Conservation (phyloP, 2,329 filamentous ascomycete species). For the Dactylellina haptotyla region DNA sequence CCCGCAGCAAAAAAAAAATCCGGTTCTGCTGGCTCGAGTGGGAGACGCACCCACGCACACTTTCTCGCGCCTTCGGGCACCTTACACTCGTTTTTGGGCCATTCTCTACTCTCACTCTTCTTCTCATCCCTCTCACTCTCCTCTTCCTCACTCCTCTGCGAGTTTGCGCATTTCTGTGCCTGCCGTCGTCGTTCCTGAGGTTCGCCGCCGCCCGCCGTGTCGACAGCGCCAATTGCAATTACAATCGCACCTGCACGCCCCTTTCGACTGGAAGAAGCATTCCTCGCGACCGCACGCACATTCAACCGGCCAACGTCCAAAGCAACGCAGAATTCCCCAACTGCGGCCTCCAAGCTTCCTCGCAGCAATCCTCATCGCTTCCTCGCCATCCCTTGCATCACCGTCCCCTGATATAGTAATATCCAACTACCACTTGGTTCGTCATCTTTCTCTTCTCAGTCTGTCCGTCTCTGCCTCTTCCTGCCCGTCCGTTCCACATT, state of each 20-base stretch:
- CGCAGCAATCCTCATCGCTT: background rate
- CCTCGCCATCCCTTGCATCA: conserved; percentile 37
- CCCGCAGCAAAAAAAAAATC: conserved; percentile 9
- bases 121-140: conserved; percentile 8
- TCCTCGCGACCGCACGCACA: conserved; percentile 20
- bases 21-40: conserved; percentile 30
- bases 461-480: background rate
- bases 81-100: conserved; percentile 54
- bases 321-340: conserved; percentile 37
- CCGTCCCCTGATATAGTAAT: conserved; percentile 39
- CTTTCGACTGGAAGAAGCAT: conserved; percentile 3
- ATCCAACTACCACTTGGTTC: conserved; percentile 20
- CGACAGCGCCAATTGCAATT: conserved; percentile 18
- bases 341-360: conserved; percentile 16
- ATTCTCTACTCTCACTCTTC: conserved; percentile 5
- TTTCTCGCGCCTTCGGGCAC: conserved; percentile 43
- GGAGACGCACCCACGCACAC: conserved; percentile 3
- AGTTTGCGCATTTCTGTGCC: conserved; percentile 22
- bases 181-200: conserved; percentile 33
- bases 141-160: conserved; percentile 12
- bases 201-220: conserved; percentile 17
- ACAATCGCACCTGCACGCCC: conserved; percentile 19
- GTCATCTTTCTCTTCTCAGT: conserved; percentile 12
- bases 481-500: background rate
- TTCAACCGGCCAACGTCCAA: conserved; percentile 33